phyloP scores from a whole-genome alignment of 768 basidiomycete species.

The Russula earlei region DNA sequence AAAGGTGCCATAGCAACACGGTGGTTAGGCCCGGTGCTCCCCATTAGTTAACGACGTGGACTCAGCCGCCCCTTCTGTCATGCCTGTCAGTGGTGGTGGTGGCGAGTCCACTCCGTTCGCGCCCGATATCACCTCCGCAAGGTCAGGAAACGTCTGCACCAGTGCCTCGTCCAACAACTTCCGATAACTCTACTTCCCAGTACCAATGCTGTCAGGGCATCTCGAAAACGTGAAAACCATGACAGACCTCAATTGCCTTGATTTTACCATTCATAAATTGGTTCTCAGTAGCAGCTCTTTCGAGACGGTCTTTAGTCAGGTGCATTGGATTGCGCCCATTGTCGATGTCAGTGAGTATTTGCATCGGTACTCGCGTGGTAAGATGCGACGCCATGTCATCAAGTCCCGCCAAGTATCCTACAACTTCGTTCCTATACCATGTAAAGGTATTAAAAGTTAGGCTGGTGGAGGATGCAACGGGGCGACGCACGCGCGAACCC shows the following conservation, averaged over 20 bases:
- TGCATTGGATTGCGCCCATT: conserved; percentile 73
- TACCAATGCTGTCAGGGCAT: not conserved
- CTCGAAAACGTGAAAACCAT: not conserved
- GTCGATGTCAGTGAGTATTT: conserved; percentile 72
- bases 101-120: not conserved
- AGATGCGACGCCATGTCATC: conserved; percentile 60
- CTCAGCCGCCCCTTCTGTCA: not conserved
- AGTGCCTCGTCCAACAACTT: conserved; percentile 60
- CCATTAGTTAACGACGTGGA: not conserved
- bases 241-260: conserved; percentile 59
- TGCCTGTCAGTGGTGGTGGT: too few species aligned
- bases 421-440: conserved; percentile 56
- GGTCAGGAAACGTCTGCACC: conserved; percentile 61
- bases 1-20: conserved; percentile 2
- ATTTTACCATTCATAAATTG: conserved; percentile 91
- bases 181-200: conserved; percentile 53
- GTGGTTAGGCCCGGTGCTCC: conserved; percentile 2
- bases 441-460: not conserved
- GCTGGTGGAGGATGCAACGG: not conserved
- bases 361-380: conserved; percentile 60
- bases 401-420: conserved; percentile 53
- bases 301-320: conserved; percentile 68
- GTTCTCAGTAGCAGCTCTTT: conserved; percentile 80
- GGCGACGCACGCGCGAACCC: conserved; percentile 54
- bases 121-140: conserved; percentile 25